Evolutionary conservation across 352 stramenopile species (phyloP), one percentile per base, ranked within the genome.

Genomic region (Vaucheria bursata): DNA sequence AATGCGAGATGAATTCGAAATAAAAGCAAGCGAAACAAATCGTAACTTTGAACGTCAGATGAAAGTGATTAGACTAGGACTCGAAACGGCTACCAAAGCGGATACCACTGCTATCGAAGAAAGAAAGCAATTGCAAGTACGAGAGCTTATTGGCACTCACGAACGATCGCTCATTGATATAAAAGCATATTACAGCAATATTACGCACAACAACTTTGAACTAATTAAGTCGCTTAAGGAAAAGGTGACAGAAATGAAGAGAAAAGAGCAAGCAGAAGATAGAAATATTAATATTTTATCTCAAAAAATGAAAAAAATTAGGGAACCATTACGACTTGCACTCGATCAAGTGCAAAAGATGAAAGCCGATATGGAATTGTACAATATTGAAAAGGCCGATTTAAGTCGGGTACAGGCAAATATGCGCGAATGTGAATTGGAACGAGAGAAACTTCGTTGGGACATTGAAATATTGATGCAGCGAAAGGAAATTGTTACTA

Each of bases 101-200:
- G 91, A 97, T 59, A 95, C 90, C 25, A 85, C 87, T 40, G 85
- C 85, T 29, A 96, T 97, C 38, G 92, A 97, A 78, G 90, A 96
- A 79, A 85, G 86, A 53, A 97, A 97, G 81, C 93, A 96, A 82
- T 75, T 87, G 59, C 92, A 96, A 79, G 96, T 97, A 53, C 89
- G 91, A 12, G 83, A 89, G 71, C 87, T 97, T 70, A 97, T 97
- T 91, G 89, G 90, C 8, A 87, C 88, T 0, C 93, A 97, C 79
- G 90, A 96, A 78, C 93, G 96, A 75, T 91, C 91, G 1, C 97
- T 97, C 81, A 87, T 88, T 0, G 93, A 97, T 78, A 97, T 97
- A 85, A 97, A 97, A 78, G 95, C 94, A 73, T 97, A 97, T 86
- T 97, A 97, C 89, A 97, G 95, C 83, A 92, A 97, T 77, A 97